Conservation (phyloP, 2,329 filamentous ascomycete genomes). For the Monosporascus sp. region DNA sequence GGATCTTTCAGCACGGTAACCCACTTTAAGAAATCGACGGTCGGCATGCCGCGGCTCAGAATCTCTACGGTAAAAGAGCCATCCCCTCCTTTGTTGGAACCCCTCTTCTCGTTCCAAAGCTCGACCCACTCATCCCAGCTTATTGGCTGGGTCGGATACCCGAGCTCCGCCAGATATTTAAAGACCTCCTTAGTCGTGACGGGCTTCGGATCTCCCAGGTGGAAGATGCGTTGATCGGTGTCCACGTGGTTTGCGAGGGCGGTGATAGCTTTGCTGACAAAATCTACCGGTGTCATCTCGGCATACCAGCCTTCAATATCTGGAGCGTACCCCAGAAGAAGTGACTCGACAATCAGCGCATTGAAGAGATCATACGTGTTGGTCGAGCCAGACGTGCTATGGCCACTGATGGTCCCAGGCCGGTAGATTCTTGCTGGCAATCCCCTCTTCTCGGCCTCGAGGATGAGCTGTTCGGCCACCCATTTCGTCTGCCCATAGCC, state of each 20-base stretch:
- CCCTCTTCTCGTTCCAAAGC: slow-evolving; percentile 67
- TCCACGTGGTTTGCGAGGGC: slow-evolving; percentile 61
- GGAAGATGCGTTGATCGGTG: slow-evolving; percentile 61
- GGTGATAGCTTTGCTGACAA: slow-evolving; percentile 69
- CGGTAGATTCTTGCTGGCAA: slow-evolving; percentile 67
- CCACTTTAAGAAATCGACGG: slow-evolving; percentile 62
- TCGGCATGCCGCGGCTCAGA: slow-evolving; percentile 75
- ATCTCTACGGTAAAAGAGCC: slow-evolving; percentile 75
- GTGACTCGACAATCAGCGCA: slow-evolving; percentile 70
- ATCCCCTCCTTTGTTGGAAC: slow-evolving; percentile 58
- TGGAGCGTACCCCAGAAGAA: slow-evolving; percentile 65
- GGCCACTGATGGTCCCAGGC: slow-evolving; percentile 72
- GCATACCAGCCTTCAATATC: slow-evolving; percentile 70
- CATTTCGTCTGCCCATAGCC: slow-evolving; percentile 79
- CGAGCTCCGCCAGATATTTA: slow-evolving; percentile 56
- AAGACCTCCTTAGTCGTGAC: slow-evolving; percentile 64
- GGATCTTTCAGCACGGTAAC: slow-evolving; percentile 71
- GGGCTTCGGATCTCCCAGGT: slow-evolving; percentile 68
- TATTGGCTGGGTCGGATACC: slow-evolving; percentile 63
- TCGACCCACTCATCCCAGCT: slow-evolving; percentile 70
- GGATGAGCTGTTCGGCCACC: slow-evolving; percentile 71
- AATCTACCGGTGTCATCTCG: slow-evolving; percentile 82
- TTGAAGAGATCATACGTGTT: slow-evolving; percentile 76
- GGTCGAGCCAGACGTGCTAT: slow-evolving; percentile 67
- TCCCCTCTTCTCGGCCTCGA: slow-evolving; percentile 63